Base-by-base conservation (phyloP, 2,329 filamentous ascomycete genomes). In the Helminthosporium solani region DNA sequence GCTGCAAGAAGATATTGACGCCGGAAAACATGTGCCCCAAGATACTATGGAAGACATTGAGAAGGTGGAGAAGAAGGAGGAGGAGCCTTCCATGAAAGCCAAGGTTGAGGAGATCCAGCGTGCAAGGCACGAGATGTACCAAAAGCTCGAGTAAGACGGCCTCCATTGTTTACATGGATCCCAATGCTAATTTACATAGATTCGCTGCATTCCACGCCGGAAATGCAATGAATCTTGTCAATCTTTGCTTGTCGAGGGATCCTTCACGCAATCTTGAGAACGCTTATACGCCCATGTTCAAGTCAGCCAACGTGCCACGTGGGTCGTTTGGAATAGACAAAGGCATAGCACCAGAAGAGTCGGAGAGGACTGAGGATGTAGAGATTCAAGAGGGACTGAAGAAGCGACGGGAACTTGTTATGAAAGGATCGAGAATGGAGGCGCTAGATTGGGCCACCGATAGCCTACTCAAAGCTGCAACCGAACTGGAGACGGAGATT, bases 401-500 rank as follows among this genome's bases (percentile, higher is more conserved):
- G 16, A 56, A 59, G 37, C 54, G 81, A 2, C 68, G 77, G 33
- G 71, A 76, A 31, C 62, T 75, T 2, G 73, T 83, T 3, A 78
- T 79, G 14, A 75, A 75, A 20, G 91, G 90, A 27, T 92, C 89
- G 81, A 86, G 88, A 42, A 75, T 94, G 52, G 83, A 91, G 60
- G 86, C 85, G 36, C 82, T 96, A 55, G 84, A 87, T 58, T 80
- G 82, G 27, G 85, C 87, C 3, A 84, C 89, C 1, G 85, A 88
- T 57, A 84, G 85, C 28, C 80, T 96, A 18, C 73, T 90, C 12
- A 79, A 83, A 8, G 86, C 90, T 3, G 86, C 88, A 0, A 77
- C 79, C 20, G 80, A 88, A 33, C 73, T 99, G 11, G 82, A 89
- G 57, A 81, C 80, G 9, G 91, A 96, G 67, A 86, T 95, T 27